Evolutionary conservation across 2,329 filamentous ascomycete species (phyloP).

Genomic region (Aspergillus calidoustus): DNA sequence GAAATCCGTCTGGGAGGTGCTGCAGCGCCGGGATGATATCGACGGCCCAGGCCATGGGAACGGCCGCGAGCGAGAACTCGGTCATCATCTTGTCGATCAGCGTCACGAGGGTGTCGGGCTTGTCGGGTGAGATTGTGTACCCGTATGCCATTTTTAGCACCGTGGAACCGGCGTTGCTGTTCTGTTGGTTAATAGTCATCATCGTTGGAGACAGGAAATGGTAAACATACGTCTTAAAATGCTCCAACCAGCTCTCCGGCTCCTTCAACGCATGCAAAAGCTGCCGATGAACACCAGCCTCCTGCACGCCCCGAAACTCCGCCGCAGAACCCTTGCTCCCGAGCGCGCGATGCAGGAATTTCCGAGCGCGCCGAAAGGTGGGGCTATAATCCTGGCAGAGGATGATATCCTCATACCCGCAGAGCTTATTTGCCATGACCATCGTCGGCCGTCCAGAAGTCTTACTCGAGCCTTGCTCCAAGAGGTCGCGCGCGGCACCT

Average conservation of each 20-base stretch:
- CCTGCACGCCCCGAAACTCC: conserved; percentile 48
- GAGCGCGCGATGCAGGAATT: conserved; percentile 49
- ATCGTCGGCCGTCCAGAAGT: conserved; percentile 33
- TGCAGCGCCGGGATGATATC: conserved; percentile 48
- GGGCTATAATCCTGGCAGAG: conserved; percentile 42
- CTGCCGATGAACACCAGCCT: conserved; percentile 50
- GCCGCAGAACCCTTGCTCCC: conserved; percentile 48
- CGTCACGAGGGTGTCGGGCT: conserved; percentile 42
- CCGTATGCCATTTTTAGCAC: conserved; percentile 49
- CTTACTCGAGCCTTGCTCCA: conserved; percentile 35
- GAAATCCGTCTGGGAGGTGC: conserved; percentile 51
- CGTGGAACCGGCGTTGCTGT: conserved; percentile 42
- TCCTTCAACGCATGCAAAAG: conserved; percentile 48
- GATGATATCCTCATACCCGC: conserved; percentile 45
- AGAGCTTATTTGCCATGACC: conserved; percentile 42
- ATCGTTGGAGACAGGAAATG: background rate
- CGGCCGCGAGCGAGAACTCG: conserved; percentile 46
- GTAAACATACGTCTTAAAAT: conserved; percentile 40
- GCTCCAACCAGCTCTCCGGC: conserved; percentile 44
- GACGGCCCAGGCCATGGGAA: conserved; percentile 51
- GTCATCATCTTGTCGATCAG: conserved; percentile 47
- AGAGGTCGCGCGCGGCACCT: conserved; percentile 32
- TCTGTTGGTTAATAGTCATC: background rate
- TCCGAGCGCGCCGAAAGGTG: conserved; percentile 48
- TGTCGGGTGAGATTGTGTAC: conserved; percentile 32